These are phyloP conservation scores for Ceratobasidium sp. DNA, from an alignment of 1,284 basidiomycete genomes.

Conservation along the genomic window DNA sequence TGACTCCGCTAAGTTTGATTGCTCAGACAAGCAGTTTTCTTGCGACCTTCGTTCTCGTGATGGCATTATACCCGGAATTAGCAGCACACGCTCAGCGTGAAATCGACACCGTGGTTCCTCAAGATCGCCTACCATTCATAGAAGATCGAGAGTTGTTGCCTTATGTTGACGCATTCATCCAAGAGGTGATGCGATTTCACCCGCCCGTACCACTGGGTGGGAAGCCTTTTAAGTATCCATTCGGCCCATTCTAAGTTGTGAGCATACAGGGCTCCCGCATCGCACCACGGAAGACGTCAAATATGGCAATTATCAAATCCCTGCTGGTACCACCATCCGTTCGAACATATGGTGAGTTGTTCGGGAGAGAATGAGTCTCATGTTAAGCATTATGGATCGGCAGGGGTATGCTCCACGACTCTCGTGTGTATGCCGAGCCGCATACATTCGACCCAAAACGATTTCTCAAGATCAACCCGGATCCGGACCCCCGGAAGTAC, in stretches of 20 bases:
- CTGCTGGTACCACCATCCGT: constrained; percentile 17
- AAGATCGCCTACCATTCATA: constrained; percentile 48
- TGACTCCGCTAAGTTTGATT: background rate
- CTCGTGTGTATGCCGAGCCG: constrained; percentile 58
- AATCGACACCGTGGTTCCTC: background rate
- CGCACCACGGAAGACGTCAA: constrained; percentile 2
- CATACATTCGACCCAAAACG: constrained; percentile 60
- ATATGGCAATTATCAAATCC: constrained; percentile 4
- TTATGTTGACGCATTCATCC: constrained; percentile 56
- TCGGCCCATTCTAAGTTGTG: no score
- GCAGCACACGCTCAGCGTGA: constrained; percentile 1
- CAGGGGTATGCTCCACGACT: constrained; percentile 55
- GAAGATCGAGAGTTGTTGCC: constrained; percentile 54
- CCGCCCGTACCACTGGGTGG: constrained; percentile 52
- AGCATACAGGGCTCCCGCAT: constrained; percentile 42
- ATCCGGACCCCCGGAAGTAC: constrained; percentile 52
- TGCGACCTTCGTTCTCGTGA: background rate
- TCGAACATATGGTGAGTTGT: constrained; percentile 22
- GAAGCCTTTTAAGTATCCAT: no score
- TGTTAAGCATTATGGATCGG: background rate
- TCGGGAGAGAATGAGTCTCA: background rate
- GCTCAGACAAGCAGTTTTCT: constrained; percentile 13
- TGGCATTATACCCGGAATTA: constrained; percentile 33
- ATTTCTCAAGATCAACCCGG: constrained; percentile 52
- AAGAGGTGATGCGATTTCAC: constrained; percentile 56